Evolutionary conservation across 192 early-diverging fungal species (phyloP).

Genomic region (Thamnidium elegans): DNA sequence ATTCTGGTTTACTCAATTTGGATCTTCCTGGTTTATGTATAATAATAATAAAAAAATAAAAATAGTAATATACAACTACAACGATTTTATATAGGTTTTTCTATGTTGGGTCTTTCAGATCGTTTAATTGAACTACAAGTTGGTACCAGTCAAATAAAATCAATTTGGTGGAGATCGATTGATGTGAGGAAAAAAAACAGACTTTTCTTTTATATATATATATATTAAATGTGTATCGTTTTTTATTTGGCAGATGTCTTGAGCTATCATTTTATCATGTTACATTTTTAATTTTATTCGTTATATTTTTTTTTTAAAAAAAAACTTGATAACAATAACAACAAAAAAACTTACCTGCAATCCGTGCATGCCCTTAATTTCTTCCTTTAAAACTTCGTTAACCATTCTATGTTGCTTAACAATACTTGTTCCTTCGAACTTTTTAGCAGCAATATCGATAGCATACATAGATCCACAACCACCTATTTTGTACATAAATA

Average conservation of each 20-base stretch:
- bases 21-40: no score
- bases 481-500: conserved; percentile 41
- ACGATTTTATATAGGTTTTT: no score
- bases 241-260: conserved; percentile 27
- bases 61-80: no score
- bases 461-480: conserved; percentile 98
- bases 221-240: neutral
- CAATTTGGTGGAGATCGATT: no score
- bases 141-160: no score
- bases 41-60: no score
- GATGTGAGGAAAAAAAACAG: no score
- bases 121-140: no score
- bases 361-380: conserved; percentile 93
- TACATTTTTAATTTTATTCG: no score
- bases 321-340: neutral
- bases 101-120: no score
- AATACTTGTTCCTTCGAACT: conserved; percentile 72
- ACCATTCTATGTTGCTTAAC: conserved; percentile 93
- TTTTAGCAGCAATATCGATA: conserved; percentile 78
- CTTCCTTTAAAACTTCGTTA: conserved; percentile 80
- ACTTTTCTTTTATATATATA: conserved; percentile 2
- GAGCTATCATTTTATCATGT: conserved; percentile 7
- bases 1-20: no score
- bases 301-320: no score
- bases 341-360: conserved; percentile 48